Base-by-base conservation (phyloP, 805 yeast species). In the Sugiyamaella smithiae region DNA sequence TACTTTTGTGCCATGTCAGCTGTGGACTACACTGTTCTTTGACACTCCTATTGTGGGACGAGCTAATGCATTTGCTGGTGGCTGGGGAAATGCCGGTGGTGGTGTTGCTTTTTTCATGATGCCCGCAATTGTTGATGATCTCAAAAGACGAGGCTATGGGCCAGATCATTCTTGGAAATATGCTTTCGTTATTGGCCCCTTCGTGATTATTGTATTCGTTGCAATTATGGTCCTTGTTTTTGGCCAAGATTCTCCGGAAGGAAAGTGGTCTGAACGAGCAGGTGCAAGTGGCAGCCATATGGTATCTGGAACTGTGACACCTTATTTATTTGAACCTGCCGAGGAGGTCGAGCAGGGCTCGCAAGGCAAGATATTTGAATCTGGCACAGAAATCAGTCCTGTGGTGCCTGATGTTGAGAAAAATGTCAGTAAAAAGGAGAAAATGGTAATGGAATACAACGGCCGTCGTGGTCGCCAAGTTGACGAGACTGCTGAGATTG, bases 31-130 rank as follows among this genome's bases (percentile, higher is more conserved):
- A 2, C 12, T 29, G 3, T 43, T 43, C 26, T 43, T 43, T 31
- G 46, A 43, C 31, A 43, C 46, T 19, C 28, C 40, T 22, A 31
- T 43, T 29, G 46, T 43, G 5, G 46, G 46, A 4, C 46, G 46
- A 9, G 46, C 46, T 2, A 43, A 43, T 32, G 46, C 46, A 8
- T 19, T 43, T 16, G 46, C 46, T 22, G 46, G 46, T 17, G 46
- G 46, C 16, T 43, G 46, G 46, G 46, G 46, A 32, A 43, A 43
- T 14, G 26, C 46, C 17, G 46, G 46, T 2, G 46, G 46, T 14
- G 46, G 46, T 20, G 46, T 43, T 29, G 46, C 46, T 7, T 43
- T 31, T 19, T 43, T 43, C 40, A 43, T 43, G 46, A 43, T 43
- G 46, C 46, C 46, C n/a, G 46, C 46, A 11, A 20, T 43, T 31